Conservation (phyloP, 169 alveolate genomes). For the Eimeria zaria region DNA sequence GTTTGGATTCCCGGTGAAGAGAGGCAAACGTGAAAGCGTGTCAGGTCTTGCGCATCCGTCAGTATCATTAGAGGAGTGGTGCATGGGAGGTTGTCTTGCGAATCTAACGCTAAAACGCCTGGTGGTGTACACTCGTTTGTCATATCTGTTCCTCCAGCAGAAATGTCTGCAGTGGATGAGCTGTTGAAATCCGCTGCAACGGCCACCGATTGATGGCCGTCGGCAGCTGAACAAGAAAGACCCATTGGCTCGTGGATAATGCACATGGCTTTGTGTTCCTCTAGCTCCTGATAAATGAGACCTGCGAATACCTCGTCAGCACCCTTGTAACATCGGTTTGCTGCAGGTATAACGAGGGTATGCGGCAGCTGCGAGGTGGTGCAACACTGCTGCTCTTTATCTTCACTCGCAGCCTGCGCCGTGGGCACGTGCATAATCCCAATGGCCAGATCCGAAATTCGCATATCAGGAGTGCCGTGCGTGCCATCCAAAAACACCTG, state of each 20-base stretch:
- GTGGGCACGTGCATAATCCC: neutral
- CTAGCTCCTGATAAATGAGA: constrained; percentile 48
- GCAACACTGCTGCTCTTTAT: neutral
- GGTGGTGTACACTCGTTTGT: neutral
- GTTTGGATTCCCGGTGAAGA: constrained; percentile 67
- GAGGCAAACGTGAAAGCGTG: constrained; percentile 71
- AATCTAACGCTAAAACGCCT: neutral
- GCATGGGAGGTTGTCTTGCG: neutral
- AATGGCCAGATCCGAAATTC: constrained; percentile 41
- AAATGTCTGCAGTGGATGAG: neutral
- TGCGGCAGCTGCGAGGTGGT: neutral
- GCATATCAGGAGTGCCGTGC: constrained; percentile 69
- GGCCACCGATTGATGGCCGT: neutral
- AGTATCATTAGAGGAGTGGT: constrained; percentile 56
- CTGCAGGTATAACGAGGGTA: neutral
- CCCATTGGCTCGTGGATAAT: constrained; percentile 17
- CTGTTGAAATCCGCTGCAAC: neutral
- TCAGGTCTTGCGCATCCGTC: constrained; percentile 68
- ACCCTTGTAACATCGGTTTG: constrained; percentile 61
- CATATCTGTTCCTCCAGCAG: neutral
- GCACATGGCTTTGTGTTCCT: constrained; percentile 68
- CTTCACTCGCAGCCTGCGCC: neutral
- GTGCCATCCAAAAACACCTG: constrained; percentile 82
- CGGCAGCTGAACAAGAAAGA: neutral
- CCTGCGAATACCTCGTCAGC: constrained; percentile 69